Percentiles rank a stretch among this genome's conserved stretches.
These are phyloP conservation scores for Sporisorium exsertum DNA, from an alignment of 1,284 basidiomycete genomes.

Conservation along the genomic window DNA sequence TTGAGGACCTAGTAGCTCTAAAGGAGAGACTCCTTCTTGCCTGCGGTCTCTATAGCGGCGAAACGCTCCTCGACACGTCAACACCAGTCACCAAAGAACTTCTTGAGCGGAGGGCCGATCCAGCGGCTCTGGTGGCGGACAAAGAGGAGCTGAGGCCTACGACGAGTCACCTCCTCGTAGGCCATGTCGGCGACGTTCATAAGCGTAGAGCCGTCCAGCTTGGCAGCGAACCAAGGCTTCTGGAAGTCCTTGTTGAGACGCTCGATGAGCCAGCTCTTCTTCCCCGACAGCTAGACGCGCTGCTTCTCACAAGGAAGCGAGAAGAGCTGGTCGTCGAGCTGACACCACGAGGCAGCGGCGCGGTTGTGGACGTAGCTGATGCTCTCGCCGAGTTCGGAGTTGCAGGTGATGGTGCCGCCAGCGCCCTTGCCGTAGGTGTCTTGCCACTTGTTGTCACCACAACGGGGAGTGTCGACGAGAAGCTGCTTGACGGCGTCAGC, in stretches of 20 bases:
- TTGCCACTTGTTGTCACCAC: slow-evolving; percentile 91
- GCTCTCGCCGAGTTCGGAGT: slow-evolving; percentile 96
- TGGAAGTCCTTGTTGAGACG: slow-evolving; percentile 95
- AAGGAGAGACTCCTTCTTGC: no score
- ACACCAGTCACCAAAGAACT: slow-evolving; percentile 95
- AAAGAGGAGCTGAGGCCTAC: slow-evolving; percentile 93
- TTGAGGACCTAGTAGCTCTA: no score
- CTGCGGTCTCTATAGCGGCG: no score
- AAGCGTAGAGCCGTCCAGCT: slow-evolving; percentile 73
- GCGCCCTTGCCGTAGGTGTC: slow-evolving; percentile 87
- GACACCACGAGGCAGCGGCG: slow-evolving; percentile 95
- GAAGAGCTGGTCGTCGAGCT: slow-evolving; percentile 92
- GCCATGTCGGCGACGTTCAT: slow-evolving; percentile 95
- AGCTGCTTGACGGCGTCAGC: slow-evolving; percentile 93
- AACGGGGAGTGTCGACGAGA: slow-evolving; percentile 90
- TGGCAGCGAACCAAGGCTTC: slow-evolving; percentile 73
- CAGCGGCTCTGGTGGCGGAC: slow-evolving; percentile 89
- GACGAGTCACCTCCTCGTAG: slow-evolving; percentile 92
- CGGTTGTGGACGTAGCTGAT: slow-evolving; percentile 93
- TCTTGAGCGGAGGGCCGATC: slow-evolving; percentile 83
- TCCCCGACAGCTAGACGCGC: slow-evolving; percentile 84
- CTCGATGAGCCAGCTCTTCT: slow-evolving; percentile 86
- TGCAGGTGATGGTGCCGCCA: slow-evolving; percentile 94
- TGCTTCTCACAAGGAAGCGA: slow-evolving; percentile 95
- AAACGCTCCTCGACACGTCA: slow-evolving; percentile 89